phyloP scores from a whole-genome alignment of 495 filamentous ascomycete genomes.

The Aspergillus carlsbadensis region DNA sequence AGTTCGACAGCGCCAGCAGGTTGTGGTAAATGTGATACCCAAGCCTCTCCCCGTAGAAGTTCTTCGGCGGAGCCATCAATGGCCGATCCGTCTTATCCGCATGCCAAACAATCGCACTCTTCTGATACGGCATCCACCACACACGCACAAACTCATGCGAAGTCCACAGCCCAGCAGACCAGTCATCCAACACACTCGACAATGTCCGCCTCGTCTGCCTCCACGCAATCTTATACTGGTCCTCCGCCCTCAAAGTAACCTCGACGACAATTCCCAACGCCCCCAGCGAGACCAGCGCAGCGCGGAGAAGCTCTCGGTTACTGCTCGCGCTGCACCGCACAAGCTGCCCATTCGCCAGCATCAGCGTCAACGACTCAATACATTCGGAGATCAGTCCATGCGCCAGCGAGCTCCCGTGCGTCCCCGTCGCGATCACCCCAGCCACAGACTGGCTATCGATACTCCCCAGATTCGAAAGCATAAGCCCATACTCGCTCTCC shows the following conservation, averaged over 20 bases:
- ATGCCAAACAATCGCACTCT: slow-evolving; percentile 81
- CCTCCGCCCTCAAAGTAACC: slow-evolving; percentile 76
- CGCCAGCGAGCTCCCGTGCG: slow-evolving; percentile 80
- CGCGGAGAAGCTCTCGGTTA: slow-evolving; percentile 79
- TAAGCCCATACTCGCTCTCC: slow-evolving; percentile 68
- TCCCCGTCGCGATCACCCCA: slow-evolving; percentile 88
- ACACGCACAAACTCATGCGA: slow-evolving; percentile 84
- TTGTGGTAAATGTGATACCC: slow-evolving; percentile 90
- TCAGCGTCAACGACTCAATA: slow-evolving; percentile 70
- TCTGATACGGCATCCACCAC: slow-evolving; percentile 96
- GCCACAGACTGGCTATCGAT: slow-evolving; percentile 94
- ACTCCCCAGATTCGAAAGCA: slow-evolving; percentile 86
- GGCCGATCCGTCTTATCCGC: slow-evolving; percentile 70
- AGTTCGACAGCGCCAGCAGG: slow-evolving; percentile 74
- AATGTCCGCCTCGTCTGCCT: slow-evolving; percentile 73
- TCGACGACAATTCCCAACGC: slow-evolving; percentile 90
- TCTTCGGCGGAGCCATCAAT: slow-evolving; percentile 44
- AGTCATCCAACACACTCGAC: slow-evolving; percentile 62
- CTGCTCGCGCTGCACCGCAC: slow-evolving; percentile 69
- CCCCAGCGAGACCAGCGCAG: slow-evolving; percentile 82
- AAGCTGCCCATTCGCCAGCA: slow-evolving; percentile 77
- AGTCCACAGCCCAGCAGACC: slow-evolving; percentile 78
- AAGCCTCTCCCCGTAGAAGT: slow-evolving; percentile 76
- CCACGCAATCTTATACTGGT: slow-evolving; percentile 80
- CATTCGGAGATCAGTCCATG: slow-evolving; percentile 83